Conservation (phyloP, 1,139 yeast genomes). For the Kurtzmaniella natalensis region DNA sequence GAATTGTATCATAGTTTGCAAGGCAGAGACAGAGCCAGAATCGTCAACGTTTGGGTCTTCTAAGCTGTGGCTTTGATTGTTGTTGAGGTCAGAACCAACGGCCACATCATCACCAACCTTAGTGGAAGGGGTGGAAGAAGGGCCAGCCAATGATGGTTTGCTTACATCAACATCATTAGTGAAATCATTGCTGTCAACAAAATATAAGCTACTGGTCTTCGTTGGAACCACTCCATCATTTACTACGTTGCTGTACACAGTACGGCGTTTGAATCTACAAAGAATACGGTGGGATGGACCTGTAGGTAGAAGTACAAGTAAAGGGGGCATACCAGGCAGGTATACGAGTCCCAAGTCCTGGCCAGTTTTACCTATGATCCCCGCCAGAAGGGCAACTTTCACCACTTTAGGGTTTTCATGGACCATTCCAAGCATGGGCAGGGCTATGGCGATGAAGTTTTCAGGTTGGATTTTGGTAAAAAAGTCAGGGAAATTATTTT, state of each 20-base stretch:
- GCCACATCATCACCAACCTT: no score
- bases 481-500: conserved; percentile 64
- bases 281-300: conserved; percentile 75
- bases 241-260: conserved; percentile 73
- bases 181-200: conserved; percentile 54
- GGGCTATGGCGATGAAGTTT: conserved; percentile 81
- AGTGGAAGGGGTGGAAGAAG: no score
- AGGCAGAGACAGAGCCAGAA: conserved; percentile 35
- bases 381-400: conserved; percentile 78
- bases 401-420: conserved; percentile 88
- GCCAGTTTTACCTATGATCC: conserved; percentile 91
- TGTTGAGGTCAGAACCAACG: no score
- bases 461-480: conserved; percentile 64
- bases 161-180: conserved; percentile 13
- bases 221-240: conserved; percentile 94
- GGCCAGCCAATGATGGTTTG: no score
- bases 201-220: conserved; percentile 78
- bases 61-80: no score
- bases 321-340: conserved; percentile 47
- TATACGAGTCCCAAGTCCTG: conserved; percentile 73
- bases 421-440: conserved; percentile 81
- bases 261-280: conserved; percentile 60
- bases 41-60: no score
- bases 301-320: conserved; percentile 69
- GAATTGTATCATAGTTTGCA: conserved; percentile 43